Percentiles rank a stretch among this genome's conserved stretches.
Conservation (phyloP, 2,329 filamentous ascomycete species). For the Colletotrichum truncatum region DNA sequence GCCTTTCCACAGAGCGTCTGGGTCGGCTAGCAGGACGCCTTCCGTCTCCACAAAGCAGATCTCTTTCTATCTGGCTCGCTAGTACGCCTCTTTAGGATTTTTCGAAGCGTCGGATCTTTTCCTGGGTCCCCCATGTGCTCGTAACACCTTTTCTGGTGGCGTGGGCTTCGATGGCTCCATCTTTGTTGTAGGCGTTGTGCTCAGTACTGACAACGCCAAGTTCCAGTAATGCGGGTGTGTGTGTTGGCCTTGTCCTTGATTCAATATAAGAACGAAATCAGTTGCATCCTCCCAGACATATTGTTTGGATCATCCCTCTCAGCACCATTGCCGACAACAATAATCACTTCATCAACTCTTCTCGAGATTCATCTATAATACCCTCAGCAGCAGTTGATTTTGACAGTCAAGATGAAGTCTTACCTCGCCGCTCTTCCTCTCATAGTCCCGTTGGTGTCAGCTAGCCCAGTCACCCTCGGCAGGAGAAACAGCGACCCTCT, state of each 20-base stretch:
- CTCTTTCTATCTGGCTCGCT: not conserved
- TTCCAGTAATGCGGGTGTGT: not conserved
- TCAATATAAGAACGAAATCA: constrained; percentile 9
- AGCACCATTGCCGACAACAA: not conserved
- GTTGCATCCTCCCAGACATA: not conserved
- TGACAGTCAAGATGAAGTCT: constrained; percentile 42
- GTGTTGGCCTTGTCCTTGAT: not conserved
- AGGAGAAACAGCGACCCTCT: constrained; percentile 38
- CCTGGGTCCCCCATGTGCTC: not conserved
- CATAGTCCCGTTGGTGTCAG: constrained; percentile 44
- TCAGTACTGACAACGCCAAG: not conserved
- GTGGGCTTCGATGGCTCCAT: not conserved
- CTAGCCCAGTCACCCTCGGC: constrained; percentile 38
- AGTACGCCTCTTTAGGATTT: not conserved
- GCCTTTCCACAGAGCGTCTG: too few species aligned
- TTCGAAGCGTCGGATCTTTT: not conserved
- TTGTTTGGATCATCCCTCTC: not conserved
- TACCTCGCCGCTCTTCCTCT: constrained; percentile 44
- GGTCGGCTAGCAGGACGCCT: not conserved
- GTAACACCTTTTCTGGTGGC: not conserved
- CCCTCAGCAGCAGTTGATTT: not conserved
- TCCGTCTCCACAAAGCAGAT: not conserved
- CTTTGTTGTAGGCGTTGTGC: constrained; percentile 3
- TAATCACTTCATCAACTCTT: not conserved
- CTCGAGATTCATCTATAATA: too few species aligned